These are phyloP conservation scores for Annulohypoxylon maeteangense DNA, from an alignment of 495 filamentous ascomycete genomes.

Conservation along the genomic window DNA sequence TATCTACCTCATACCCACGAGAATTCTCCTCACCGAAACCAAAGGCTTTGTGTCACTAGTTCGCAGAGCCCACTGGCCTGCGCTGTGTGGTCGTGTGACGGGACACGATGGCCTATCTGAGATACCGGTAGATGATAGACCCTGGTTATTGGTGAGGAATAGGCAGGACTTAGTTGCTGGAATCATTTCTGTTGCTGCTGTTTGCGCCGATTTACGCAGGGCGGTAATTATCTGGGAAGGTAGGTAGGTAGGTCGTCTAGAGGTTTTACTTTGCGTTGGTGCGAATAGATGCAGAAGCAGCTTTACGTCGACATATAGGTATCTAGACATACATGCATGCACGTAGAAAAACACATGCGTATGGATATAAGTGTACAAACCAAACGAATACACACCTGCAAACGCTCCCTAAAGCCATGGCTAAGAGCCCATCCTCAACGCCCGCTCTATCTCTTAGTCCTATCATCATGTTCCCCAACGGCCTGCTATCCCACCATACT, in stretches of 20 bases:
- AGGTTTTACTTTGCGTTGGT: neutral
- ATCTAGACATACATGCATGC: neutral
- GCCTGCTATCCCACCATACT: neutral
- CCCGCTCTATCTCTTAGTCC: neutral
- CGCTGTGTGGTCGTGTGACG: neutral
- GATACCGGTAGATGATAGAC: neutral
- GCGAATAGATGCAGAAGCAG: neutral
- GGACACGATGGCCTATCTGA: neutral
- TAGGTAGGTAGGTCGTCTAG: neutral
- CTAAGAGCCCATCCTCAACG: neutral
- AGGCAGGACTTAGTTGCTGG: neutral
- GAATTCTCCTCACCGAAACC: neutral
- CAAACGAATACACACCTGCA: neutral
- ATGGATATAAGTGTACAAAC: neutral
- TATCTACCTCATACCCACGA: neutral
- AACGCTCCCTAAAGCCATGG: neutral
- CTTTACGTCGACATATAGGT: neutral
- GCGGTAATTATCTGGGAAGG: neutral
- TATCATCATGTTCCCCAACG: neutral
- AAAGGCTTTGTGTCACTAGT: neutral
- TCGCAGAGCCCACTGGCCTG: neutral
- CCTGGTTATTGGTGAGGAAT: neutral
- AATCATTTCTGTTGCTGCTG: neutral
- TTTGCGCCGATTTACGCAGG: neutral
- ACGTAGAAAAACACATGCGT: neutral